Conservation (phyloP, 2,329 filamentous ascomycete genomes). For the Ophidiomyces ophidiicola region DNA sequence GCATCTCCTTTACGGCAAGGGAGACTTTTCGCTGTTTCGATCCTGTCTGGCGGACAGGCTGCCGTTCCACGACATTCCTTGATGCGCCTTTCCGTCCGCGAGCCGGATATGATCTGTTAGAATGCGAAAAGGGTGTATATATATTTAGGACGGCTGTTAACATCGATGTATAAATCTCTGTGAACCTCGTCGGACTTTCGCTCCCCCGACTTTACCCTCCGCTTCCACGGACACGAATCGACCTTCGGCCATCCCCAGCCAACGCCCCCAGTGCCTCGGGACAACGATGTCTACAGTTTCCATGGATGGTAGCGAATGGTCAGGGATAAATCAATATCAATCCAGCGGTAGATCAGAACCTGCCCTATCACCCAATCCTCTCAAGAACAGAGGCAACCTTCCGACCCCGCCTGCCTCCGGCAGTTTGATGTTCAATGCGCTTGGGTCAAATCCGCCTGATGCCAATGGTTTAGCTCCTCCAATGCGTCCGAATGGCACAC, state of each 20-base stretch:
- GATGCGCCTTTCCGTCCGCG: slow-evolving; percentile 1
- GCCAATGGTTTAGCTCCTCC: slow-evolving; percentile 36
- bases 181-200: neutral
- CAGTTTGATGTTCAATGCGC: slow-evolving; percentile 27
- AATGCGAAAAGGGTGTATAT: no score
- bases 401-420: slow-evolving; percentile 59
- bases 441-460: slow-evolving; percentile 13
- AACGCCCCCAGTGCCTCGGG: slow-evolving; percentile 49
- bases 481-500: slow-evolving; percentile 38
- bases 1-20: no score
- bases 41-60: neutral
- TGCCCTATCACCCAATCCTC: slow-evolving; percentile 37
- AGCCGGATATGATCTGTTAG: slow-evolving; percentile 7
- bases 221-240: no score
- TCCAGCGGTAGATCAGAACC: slow-evolving; percentile 34
- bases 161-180: neutral
- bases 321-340: slow-evolving; percentile 56
- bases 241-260: no score
- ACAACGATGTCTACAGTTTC: slow-evolving; percentile 72
- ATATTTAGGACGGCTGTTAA: no score
- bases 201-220: no score
- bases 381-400: slow-evolving; percentile 41
- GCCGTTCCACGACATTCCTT: neutral
- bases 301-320: slow-evolving; percentile 72
- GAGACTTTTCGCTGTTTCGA: no score